phyloP scores from a whole-genome alignment of 495 filamentous ascomycete genomes.

The Peziza echinospora region DNA sequence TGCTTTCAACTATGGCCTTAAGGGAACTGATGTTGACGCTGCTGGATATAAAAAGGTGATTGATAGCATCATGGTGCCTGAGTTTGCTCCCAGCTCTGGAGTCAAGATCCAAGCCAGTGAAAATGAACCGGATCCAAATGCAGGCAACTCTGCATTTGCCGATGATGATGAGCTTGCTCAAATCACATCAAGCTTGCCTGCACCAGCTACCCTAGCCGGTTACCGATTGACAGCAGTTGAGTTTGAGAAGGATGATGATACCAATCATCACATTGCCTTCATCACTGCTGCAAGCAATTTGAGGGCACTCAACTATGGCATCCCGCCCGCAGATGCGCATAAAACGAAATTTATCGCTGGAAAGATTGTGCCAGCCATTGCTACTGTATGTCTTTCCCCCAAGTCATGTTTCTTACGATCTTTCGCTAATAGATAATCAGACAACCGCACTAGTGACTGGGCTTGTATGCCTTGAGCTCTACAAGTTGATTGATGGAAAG shows the following conservation, averaged over 20 bases:
- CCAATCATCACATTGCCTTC: constrained; percentile 97
- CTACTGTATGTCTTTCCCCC: constrained; percentile 18
- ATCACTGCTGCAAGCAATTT: constrained; percentile 94
- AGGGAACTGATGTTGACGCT: constrained; percentile 46
- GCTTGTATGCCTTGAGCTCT: constrained; percentile 76
- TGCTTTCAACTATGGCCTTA: constrained; percentile 95
- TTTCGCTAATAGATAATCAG: neutral
- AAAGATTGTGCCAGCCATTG: constrained; percentile 98
- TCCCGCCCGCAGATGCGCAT: constrained; percentile 71
- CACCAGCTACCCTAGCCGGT: constrained; percentile 56
- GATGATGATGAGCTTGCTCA: constrained; percentile 51
- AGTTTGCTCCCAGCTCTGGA: constrained; percentile 74
- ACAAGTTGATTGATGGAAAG: constrained; percentile 94
- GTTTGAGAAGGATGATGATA: constrained; percentile 98
- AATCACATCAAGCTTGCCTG: constrained; percentile 46
- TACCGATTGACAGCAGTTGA: constrained; percentile 82
- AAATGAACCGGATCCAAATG: constrained; percentile 85
- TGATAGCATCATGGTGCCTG: constrained; percentile 85
- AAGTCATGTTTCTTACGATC: neutral
- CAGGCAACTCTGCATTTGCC: constrained; percentile 26
- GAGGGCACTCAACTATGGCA: constrained; percentile 93
- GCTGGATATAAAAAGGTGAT: constrained; percentile 53
- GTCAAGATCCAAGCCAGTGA: constrained; percentile 97
- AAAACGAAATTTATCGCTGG: constrained; percentile 99
- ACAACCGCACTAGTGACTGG: constrained; percentile 93